Evolutionary conservation across 768 basidiomycete genomes (phyloP).

Genomic region (Leccinum variicolor): DNA sequence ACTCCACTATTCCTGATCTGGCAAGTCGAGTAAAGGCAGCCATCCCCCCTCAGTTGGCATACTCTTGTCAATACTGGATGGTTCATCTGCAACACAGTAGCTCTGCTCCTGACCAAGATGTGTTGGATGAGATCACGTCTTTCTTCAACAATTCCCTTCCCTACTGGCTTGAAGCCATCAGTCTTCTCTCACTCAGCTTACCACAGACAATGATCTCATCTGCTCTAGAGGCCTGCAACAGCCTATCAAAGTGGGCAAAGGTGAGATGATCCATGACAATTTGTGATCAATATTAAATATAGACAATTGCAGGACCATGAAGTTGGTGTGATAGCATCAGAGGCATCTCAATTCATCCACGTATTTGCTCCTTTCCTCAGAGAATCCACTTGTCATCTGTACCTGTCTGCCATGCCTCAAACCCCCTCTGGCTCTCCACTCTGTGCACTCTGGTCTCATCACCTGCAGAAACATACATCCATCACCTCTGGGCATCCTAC

Average conservation of each 20-base stretch:
- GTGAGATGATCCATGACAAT: background rate
- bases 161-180: constrained; percentile 40
- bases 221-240: background rate
- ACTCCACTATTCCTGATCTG: background rate
- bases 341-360: no score
- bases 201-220: background rate
- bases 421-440: no score
- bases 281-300: background rate
- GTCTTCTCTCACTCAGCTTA: constrained; percentile 10
- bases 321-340: background rate
- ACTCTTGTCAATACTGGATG: background rate
- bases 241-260: background rate
- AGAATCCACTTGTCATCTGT: no score
- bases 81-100: background rate
- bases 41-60: background rate
- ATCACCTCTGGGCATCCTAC: no score
- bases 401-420: no score
- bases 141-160: constrained; percentile 28
- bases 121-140: background rate
- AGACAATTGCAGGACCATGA: background rate
- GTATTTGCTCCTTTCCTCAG: no score
- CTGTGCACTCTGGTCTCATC: no score
- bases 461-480: no score
- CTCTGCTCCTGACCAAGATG: background rate
- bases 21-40: background rate